Percentiles rank a stretch among this genome's conserved stretches.
Evolutionary conservation across 139 green algal species (phyloP).

Genomic region (Coelastrella sp.): DNA sequence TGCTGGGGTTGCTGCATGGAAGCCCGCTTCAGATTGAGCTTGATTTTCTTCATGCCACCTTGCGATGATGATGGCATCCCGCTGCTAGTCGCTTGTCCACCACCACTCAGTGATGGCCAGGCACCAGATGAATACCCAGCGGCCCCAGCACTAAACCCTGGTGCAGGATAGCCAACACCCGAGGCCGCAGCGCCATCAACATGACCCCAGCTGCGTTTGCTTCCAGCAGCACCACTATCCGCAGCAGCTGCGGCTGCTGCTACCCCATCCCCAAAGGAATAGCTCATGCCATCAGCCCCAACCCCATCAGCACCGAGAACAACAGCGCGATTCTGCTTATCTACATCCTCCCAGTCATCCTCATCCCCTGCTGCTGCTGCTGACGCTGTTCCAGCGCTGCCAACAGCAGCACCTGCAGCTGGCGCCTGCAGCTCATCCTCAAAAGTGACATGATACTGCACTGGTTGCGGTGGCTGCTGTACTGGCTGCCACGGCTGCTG

Average conservation of each 20-base stretch:
- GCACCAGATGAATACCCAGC: not conserved
- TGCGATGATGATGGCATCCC: constrained; percentile 17
- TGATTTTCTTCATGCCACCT: constrained; percentile 13
- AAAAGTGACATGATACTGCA: constrained; percentile 22
- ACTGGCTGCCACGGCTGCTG: constrained; percentile 25
- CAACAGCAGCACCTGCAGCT: not conserved
- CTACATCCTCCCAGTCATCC: constrained; percentile 21
- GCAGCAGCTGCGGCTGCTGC: constrained; percentile 9
- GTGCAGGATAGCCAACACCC: not conserved
- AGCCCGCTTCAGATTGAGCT: constrained; percentile 16
- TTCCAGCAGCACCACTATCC: not conserved
- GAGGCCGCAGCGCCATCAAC: not conserved
- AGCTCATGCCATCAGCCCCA: not conserved
- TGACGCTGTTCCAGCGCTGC: constrained; percentile 3
- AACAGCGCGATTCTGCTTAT: not conserved
- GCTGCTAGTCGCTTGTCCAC: constrained; percentile 12
- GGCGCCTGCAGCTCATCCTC: not conserved
- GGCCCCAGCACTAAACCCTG: not conserved
- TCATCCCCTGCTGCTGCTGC: not conserved
- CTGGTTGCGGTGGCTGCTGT: constrained; percentile 1
- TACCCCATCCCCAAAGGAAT: no score
- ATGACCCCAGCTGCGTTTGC: constrained; percentile 4
- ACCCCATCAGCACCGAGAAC: no score
- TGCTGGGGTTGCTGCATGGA: not conserved
- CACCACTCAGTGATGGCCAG: not conserved